Conservation (phyloP, 768 basidiomycete species). For the Collybia nuda region DNA sequence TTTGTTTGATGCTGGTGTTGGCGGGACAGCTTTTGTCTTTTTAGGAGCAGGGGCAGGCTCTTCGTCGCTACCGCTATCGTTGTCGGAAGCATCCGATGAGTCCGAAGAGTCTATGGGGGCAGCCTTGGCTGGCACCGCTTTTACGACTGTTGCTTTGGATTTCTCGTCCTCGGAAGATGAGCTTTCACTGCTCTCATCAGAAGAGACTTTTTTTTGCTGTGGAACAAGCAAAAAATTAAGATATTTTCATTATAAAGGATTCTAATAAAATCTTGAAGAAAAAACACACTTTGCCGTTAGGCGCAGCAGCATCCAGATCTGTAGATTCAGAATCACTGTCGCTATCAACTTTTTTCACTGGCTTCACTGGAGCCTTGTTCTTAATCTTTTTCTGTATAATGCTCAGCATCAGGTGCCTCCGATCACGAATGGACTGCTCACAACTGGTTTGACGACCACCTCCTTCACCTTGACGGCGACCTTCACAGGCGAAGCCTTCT, state of each 20-base stretch:
- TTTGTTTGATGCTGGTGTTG: conserved; percentile 18
- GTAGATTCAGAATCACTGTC: conserved; percentile 22
- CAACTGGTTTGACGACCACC: conserved; percentile 39
- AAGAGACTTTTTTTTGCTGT: conserved; percentile 31
- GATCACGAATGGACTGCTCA: conserved; percentile 14
- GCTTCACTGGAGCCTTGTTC: conserved; percentile 19
- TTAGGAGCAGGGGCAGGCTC: conserved; percentile 23
- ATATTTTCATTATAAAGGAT: neutral
- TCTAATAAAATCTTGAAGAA: too few relatives aligned
- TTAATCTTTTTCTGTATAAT: conserved; percentile 21
- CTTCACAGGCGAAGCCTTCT: conserved; percentile 27
- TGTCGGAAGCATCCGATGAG: conserved; percentile 10
- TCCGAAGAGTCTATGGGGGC: conserved; percentile 32
- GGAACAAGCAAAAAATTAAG: conserved; percentile 3
- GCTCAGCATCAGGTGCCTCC: neutral
- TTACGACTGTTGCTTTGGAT: conserved; percentile 53
- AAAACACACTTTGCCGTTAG: conserved; percentile 30
- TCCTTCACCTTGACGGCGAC: conserved; percentile 38
- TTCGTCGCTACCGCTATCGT: conserved; percentile 25
- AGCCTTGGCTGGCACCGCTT: conserved; percentile 34
- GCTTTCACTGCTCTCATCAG: conserved; percentile 45
- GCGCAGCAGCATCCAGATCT: conserved; percentile 30
- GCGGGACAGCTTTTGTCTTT: conserved; percentile 16
- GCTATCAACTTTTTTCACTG: conserved; percentile 26
- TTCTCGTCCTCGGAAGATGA: conserved; percentile 53